phyloP scores from a whole-genome alignment of 352 stramenopile genomes.

The Phytophthora cactorum region DNA sequence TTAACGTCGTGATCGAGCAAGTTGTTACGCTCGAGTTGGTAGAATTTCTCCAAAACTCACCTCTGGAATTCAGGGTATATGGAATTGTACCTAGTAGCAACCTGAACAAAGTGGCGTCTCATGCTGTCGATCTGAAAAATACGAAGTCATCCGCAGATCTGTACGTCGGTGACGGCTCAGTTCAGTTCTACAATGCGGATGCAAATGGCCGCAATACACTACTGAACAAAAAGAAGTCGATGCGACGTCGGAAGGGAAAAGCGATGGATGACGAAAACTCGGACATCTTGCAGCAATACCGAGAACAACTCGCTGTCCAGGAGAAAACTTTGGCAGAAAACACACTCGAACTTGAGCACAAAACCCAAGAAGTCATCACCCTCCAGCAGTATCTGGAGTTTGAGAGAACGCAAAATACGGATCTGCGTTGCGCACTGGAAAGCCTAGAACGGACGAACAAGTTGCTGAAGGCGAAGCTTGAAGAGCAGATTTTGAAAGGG shows the following conservation, averaged over 20 bases:
- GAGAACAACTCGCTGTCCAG: constrained; percentile 62
- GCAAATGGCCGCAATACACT: constrained; percentile 41
- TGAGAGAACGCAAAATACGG: constrained; percentile 38
- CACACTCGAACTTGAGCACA: constrained; percentile 66
- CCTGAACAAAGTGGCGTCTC: constrained; percentile 73
- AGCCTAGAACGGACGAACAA: constrained; percentile 68
- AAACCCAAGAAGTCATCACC: constrained; percentile 48
- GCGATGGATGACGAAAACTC: constrained; percentile 35
- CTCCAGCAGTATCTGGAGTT: constrained; percentile 45
- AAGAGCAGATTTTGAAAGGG: constrained; percentile 76
- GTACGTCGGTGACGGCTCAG: constrained; percentile 32
- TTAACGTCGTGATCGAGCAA: constrained; percentile 59
- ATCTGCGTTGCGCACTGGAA: constrained; percentile 50
- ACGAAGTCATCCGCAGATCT: constrained; percentile 24
- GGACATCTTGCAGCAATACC: constrained; percentile 44
- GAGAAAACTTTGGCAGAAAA: constrained; percentile 62
- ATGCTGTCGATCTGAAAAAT: constrained; percentile 41
- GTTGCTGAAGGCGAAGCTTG: constrained; percentile 59
- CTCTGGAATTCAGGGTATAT: constrained; percentile 67
- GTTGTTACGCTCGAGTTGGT: constrained; percentile 61
- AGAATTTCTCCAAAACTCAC: constrained; percentile 42
- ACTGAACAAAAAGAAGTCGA: constrained; percentile 53
- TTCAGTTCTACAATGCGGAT: constrained; percentile 69
- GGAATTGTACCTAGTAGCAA: constrained; percentile 83
- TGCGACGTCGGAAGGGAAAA: constrained; percentile 46